These are phyloP conservation scores for Rhynchosporium graminicola DNA, from an alignment of 2,329 filamentous ascomycete species.

Conservation along the genomic window DNA sequence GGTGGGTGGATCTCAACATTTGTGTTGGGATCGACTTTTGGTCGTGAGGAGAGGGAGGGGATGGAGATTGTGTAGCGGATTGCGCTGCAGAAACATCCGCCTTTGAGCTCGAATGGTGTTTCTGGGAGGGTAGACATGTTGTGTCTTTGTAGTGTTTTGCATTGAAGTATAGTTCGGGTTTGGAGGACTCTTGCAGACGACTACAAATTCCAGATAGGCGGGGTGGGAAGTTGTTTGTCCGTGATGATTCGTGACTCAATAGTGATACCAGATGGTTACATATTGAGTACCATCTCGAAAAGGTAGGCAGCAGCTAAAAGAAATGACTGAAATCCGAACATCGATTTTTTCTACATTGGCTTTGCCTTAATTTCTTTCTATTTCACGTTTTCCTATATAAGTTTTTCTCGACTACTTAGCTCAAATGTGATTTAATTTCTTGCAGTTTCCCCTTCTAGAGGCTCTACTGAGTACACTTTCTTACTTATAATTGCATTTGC, in stretches of 20 bases:
- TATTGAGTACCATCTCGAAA: too few relatives aligned
- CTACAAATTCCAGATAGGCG: neutral
- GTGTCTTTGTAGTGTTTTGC: neutral
- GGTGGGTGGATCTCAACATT: conserved; percentile 18
- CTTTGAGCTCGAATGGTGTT: conserved; percentile 29
- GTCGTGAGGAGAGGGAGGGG: conserved; percentile 29
- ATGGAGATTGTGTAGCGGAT: conserved; percentile 37
- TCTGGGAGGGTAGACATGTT: conserved; percentile 19
- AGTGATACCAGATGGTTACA: too few relatives aligned
- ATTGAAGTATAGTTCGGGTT: neutral
- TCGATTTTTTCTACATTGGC: too few relatives aligned
- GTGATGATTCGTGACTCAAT: conserved; percentile 4
- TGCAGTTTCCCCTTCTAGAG: too few relatives aligned
- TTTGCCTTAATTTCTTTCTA: too few relatives aligned
- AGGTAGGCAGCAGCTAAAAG: too few relatives aligned
- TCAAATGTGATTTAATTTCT: too few relatives aligned
- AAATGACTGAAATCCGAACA: too few relatives aligned
- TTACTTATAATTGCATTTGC: too few relatives aligned
- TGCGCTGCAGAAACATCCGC: conserved; percentile 39
- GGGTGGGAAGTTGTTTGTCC: neutral
- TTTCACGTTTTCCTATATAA: too few relatives aligned
- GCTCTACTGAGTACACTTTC: too few relatives aligned
- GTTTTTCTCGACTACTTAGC: too few relatives aligned
- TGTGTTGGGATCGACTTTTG: conserved; percentile 4
- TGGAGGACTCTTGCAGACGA: neutral